Conservation (phyloP, 1,139 yeast species). For the Meyerozyma athensensis region DNA sequence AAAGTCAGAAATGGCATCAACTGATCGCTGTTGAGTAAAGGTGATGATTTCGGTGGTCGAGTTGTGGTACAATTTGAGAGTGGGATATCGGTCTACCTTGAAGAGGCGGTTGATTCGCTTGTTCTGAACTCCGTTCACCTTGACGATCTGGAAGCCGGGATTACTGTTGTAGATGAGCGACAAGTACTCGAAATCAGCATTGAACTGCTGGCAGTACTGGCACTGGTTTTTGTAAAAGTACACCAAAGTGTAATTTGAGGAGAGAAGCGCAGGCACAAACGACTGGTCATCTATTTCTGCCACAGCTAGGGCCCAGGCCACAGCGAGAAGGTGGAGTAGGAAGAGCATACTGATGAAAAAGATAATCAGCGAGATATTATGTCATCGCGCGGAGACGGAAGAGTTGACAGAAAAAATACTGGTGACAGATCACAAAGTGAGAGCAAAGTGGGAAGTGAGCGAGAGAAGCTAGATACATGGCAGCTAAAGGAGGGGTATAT, state of each 20-base stretch:
- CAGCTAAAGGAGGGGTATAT: no score
- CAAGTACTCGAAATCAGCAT: slow-evolving; percentile 9
- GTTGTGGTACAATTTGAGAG: slow-evolving; percentile 27
- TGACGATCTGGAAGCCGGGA: slow-evolving; percentile 26
- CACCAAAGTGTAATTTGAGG: slow-evolving; percentile 1
- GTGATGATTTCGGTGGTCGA: slow-evolving; percentile 23
- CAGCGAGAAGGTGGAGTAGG: neutral
- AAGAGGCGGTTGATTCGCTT: slow-evolving; percentile 22
- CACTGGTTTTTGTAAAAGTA: slow-evolving; percentile 11
- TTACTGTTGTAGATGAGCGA: slow-evolving; percentile 7
- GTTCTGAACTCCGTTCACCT: slow-evolving; percentile 25
- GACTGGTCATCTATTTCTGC: neutral
- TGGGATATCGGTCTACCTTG: slow-evolving; percentile 26
- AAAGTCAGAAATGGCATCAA: slow-evolving; percentile 22
- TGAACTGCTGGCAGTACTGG: slow-evolving; percentile 9
- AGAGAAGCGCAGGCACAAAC: neutral
- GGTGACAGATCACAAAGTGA: no score
- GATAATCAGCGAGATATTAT: no score
- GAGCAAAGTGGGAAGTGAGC: no score
- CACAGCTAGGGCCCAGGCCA: neutral
- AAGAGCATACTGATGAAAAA: neutral
- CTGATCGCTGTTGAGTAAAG: slow-evolving; percentile 20
- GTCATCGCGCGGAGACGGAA: no score
- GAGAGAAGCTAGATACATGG: no score
- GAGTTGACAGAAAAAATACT: no score